Conservation (phyloP, 1,284 basidiomycete genomes). For the Neonothopanus nambi region DNA sequence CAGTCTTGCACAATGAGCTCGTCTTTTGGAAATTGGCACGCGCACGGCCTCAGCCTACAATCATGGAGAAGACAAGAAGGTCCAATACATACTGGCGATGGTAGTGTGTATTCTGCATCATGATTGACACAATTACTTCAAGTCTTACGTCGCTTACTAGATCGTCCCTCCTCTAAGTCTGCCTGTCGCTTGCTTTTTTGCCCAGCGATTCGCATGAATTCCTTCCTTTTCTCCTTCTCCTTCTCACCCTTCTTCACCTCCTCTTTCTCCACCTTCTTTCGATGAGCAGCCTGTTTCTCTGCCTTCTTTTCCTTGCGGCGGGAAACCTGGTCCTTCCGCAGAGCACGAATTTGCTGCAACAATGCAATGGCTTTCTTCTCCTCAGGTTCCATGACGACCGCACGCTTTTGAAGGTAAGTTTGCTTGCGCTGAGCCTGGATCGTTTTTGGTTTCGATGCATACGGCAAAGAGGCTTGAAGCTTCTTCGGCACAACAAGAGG, state of each 20-base stretch:
- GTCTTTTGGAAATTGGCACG: too few relatives aligned
- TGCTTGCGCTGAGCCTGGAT: conserved; percentile 72
- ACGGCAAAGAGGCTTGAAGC: conserved; percentile 88
- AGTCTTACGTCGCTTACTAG: conserved; percentile 52
- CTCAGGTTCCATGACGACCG: conserved; percentile 93
- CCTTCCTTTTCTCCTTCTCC: conserved; percentile 79
- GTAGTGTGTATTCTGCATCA: too few relatives aligned
- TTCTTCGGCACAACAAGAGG: conserved; percentile 87
- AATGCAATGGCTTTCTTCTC: conserved; percentile 93
- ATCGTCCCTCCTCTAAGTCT: conserved; percentile 56
- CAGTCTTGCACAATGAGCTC: too few relatives aligned
- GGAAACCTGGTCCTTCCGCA: conserved; percentile 85
- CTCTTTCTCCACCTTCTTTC: conserved; percentile 72
- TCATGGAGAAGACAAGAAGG: too few relatives aligned
- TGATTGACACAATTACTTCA: conserved; percentile 1
- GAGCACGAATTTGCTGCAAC: conserved; percentile 91
- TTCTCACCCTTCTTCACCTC: conserved; percentile 70
- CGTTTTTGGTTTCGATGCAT: conserved; percentile 88
- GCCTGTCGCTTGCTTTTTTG: conserved; percentile 69
- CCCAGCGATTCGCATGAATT: conserved; percentile 73
- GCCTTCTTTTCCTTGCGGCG: conserved; percentile 83
- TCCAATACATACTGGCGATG: too few relatives aligned
- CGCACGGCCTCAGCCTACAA: too few relatives aligned
- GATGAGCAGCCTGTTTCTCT: conserved; percentile 61
- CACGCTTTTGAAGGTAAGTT: conserved; percentile 90